phyloP scores from a whole-genome alignment of 176 grass and related monocot genomes.

The Zoysia pacifica region DNA sequence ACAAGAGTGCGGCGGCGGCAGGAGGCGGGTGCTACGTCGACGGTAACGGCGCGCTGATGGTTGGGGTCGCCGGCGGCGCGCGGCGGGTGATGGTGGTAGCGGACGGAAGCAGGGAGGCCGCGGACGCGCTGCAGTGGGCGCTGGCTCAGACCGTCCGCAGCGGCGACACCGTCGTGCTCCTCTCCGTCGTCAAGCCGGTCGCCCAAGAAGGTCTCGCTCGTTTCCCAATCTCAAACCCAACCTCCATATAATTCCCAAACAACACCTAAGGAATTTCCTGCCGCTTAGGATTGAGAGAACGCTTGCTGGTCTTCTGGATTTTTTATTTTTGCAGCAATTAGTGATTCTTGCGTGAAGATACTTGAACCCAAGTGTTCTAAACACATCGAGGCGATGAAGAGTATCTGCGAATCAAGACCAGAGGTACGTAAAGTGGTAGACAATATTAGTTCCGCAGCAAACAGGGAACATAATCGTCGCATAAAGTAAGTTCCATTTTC shows the following conservation, averaged over 20 bases:
- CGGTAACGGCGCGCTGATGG: conserved; percentile 5
- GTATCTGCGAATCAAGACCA: conserved; percentile 53
- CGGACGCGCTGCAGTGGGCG: conserved; percentile 59
- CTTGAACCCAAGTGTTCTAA: conserved; percentile 24
- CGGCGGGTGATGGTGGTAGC: conserved; percentile 48
- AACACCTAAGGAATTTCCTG: too few relatives aligned
- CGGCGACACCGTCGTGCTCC: conserved; percentile 57
- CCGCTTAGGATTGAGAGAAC: too few relatives aligned
- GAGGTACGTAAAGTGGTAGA: conserved; percentile 32
- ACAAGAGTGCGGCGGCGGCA: not conserved
- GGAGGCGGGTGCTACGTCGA: not conserved
- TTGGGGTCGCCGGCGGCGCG: not conserved
- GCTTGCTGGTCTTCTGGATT: not conserved
- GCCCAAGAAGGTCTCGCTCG: conserved; percentile 1
- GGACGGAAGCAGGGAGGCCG: conserved; percentile 33
- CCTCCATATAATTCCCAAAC: too few relatives aligned
- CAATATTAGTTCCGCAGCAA: not conserved
- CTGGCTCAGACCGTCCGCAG: conserved; percentile 51
- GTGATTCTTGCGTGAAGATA: conserved; percentile 36
- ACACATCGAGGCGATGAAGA: conserved; percentile 45
- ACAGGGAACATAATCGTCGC: too few relatives aligned
- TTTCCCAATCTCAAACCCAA: too few relatives aligned
- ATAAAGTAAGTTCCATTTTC: too few relatives aligned
- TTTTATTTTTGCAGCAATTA: not conserved
- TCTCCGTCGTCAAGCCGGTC: conserved; percentile 44